These are phyloP conservation scores for Metarhizium guizhouense DNA, from an alignment of 2,329 filamentous ascomycete genomes.

Conservation along the genomic window DNA sequence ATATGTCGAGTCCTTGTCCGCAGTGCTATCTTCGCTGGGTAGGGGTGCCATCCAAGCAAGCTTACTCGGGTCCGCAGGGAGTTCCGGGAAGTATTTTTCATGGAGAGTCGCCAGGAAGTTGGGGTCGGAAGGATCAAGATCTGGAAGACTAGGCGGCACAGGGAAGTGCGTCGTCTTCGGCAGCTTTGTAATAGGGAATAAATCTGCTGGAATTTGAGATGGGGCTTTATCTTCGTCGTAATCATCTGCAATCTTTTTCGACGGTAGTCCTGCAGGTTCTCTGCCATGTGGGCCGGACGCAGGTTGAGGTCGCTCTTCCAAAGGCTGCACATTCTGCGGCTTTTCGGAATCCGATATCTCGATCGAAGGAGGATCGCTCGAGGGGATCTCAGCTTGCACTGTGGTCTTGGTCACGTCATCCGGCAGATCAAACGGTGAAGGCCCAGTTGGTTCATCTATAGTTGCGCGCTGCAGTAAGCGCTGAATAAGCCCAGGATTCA, in stretches of 20 bases:
- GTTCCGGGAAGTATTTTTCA: slow-evolving; percentile 84
- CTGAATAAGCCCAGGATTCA: slow-evolving; percentile 70
- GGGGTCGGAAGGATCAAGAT: slow-evolving; percentile 75
- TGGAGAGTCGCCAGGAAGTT: slow-evolving; percentile 80
- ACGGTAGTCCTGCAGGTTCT: background rate
- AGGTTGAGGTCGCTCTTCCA: background rate
- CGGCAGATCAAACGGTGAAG: slow-evolving; percentile 32
- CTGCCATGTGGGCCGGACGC: background rate
- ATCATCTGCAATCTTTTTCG: slow-evolving; percentile 19
- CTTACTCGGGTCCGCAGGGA: slow-evolving; percentile 75
- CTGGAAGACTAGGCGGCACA: slow-evolving; percentile 43
- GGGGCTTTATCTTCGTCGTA: slow-evolving; percentile 36
- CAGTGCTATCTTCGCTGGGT: slow-evolving; percentile 53
- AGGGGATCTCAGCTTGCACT: background rate
- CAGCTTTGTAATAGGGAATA: slow-evolving; percentile 32
- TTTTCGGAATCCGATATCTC: background rate
- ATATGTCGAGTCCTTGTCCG: slow-evolving; percentile 67
- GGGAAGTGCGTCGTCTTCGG: slow-evolving; percentile 53
- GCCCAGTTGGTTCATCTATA: slow-evolving; percentile 50
- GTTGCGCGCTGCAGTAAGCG: slow-evolving; percentile 68
- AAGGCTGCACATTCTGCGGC: background rate
- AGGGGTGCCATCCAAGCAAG: slow-evolving; percentile 84
- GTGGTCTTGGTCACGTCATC: background rate
- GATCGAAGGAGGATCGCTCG: background rate
- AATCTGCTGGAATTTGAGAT: slow-evolving; percentile 28